Base-by-base conservation (phyloP, 169 alveolate genomes). In the Babesia sp. region DNA sequence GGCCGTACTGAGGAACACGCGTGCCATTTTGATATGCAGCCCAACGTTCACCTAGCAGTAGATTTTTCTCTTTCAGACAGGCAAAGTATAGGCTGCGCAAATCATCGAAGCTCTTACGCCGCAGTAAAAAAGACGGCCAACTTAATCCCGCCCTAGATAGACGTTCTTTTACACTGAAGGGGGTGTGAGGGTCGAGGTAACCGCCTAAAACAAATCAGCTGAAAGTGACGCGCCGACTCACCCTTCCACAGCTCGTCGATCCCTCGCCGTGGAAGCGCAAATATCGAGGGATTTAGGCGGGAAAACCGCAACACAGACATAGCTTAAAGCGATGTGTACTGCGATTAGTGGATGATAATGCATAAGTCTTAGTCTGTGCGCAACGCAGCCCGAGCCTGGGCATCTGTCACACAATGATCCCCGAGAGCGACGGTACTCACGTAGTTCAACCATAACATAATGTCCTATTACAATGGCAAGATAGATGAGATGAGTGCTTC, bases 121-220 rank as follows among this genome's bases (percentile, higher is more conserved):
- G 81, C 36, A 92, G 86, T 55, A 92, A 64, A 55, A 82, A 83
- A 31, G 94, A 87, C 16, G 96, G 95, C 96, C 96, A 92, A 0
- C 95, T 91, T 54, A 89, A 92, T 11, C 96, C 96, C 36, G 95
- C 53, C 51, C 70, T 86, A 7, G 94, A 90, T 41, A 80, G 70
- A 34, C 76, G 75, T n/a, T 85, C 85, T 54, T 82, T 90, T 48
- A 58, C 74, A 56, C 79, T 68, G 54, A 82, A 87, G 3, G 81
- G 78, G 36, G 80, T 77, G 29, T 91, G 74, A 0, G 94, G 90
- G 53, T 88, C 93, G 46, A 88, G 68, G 50, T 80, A 88, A 26
- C 93, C 90, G 16, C 93, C 93, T 86, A 50, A 55, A n/a, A 14
- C 18, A 8, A 11, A 59, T 34, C 18, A 44, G 31, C 6, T 2